These are phyloP conservation scores for Novakomyces olei DNA, from an alignment of 805 yeast genomes.

Conservation along the genomic window DNA sequence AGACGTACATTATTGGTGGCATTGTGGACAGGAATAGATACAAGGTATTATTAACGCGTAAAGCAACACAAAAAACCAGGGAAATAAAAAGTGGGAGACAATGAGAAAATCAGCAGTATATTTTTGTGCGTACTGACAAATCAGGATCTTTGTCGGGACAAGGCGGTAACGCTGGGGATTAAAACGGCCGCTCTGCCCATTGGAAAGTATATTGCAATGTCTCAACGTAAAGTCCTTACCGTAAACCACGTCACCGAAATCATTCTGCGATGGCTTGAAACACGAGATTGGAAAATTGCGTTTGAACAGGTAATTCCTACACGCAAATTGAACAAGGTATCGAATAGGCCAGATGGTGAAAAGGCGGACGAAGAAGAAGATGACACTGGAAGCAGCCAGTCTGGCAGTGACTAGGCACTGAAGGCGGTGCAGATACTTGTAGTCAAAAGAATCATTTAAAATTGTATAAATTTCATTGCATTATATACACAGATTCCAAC, in stretches of 20 bases:
- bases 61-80: too few relatives aligned
- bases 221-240: slow-evolving; percentile 75
- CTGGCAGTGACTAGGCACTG: too few relatives aligned
- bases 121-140: too few relatives aligned
- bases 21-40: slow-evolving; percentile 80
- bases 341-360: slow-evolving; percentile 5
- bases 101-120: too few relatives aligned
- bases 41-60: too few relatives aligned
- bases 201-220: slow-evolving; percentile 56
- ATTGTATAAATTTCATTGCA: too few relatives aligned
- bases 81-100: too few relatives aligned
- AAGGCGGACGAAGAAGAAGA: slow-evolving; percentile 2
- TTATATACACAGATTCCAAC: too few relatives aligned
- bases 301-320: slow-evolving; percentile 74
- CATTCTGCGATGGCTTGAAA: slow-evolving; percentile 57
- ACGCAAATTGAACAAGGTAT: too few relatives aligned
- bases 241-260: slow-evolving; percentile 90
- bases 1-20: slow-evolving; percentile 79
- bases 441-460: too few relatives aligned
- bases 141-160: slow-evolving; percentile 51
- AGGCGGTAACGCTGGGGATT: slow-evolving; percentile 54
- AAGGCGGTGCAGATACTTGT: too few relatives aligned
- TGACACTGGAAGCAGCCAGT: not conserved
- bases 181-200: slow-evolving; percentile 66
- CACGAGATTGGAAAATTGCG: slow-evolving; percentile 62